Conservation (phyloP, 371 early-diverging fungal genomes). For the Mucor sp. region DNA sequence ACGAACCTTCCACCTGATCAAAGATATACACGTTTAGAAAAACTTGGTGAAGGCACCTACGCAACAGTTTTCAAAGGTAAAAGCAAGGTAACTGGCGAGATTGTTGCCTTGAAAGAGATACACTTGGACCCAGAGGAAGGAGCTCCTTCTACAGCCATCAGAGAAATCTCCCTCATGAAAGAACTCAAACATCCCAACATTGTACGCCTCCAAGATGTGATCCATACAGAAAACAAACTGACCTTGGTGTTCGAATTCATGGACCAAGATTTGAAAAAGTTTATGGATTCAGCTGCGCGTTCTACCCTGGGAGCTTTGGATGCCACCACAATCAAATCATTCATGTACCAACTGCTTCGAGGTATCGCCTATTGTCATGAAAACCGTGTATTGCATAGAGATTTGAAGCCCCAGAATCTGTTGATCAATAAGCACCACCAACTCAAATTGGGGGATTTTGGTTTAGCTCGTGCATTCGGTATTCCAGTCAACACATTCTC, state of each 20-base stretch:
- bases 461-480: constrained; percentile 95
- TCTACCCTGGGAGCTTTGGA: constrained; percentile 65
- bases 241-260: constrained; percentile 99
- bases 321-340: constrained; percentile 68
- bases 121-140: constrained; percentile 92
- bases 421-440: constrained; percentile 88
- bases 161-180: constrained; percentile 96
- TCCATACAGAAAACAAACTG: constrained; percentile 97
- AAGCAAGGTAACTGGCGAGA: constrained; percentile 82
- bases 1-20: constrained; percentile 34
- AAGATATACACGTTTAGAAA: constrained; percentile 82
- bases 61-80: constrained; percentile 99
- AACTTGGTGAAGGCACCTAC: constrained; percentile 99
- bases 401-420: constrained; percentile 96
- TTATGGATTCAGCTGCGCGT: constrained; percentile 73
- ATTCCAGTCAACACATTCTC: constrained; percentile 97
- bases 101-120: constrained; percentile 99
- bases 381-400: constrained; percentile 94
- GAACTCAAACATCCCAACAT: constrained; percentile 92
- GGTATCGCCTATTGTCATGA: constrained; percentile 97
- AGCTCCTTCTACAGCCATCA: constrained; percentile 95
- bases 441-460: constrained; percentile 94
- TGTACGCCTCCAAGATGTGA: constrained; percentile 94
- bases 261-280: constrained; percentile 98
- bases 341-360: constrained; percentile 87